These are phyloP conservation scores for Tricholoma bakamatsutake DNA, from an alignment of 768 basidiomycete genomes.

Conservation along the genomic window DNA sequence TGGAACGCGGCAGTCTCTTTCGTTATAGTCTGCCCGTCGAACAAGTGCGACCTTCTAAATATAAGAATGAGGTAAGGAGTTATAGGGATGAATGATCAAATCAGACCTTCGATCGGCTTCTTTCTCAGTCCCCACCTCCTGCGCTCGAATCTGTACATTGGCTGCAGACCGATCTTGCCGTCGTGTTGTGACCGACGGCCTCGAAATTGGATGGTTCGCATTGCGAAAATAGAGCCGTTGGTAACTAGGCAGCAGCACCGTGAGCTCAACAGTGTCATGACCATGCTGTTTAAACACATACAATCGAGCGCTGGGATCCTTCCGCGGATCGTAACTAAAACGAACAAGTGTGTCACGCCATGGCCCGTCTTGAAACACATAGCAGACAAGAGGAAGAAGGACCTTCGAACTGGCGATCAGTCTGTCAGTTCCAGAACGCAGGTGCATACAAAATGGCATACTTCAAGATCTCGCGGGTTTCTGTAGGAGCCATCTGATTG, in stretches of 20 bases:
- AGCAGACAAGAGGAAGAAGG: slow-evolving; percentile 74
- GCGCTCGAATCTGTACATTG: slow-evolving; percentile 32
- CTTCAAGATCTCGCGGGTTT: slow-evolving; percentile 74
- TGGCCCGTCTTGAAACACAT: slow-evolving; percentile 90
- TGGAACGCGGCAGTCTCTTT: slow-evolving; percentile 93
- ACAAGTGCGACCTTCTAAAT: slow-evolving; percentile 71
- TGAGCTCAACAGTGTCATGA: slow-evolving; percentile 1
- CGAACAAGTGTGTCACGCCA: slow-evolving; percentile 87
- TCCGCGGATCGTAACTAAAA: slow-evolving; percentile 87
- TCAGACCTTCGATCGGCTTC: slow-evolving; percentile 42
- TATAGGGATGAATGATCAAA: neutral
- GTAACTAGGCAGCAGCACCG: slow-evolving; percentile 47
- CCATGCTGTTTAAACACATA: slow-evolving; percentile 32
- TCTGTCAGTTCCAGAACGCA: slow-evolving; percentile 2
- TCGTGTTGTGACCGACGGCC: slow-evolving; percentile 70
- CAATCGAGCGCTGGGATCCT: slow-evolving; percentile 69
- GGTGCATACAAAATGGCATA: slow-evolving; percentile 28
- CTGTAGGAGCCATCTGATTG: slow-evolving; percentile 68
- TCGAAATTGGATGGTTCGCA: slow-evolving; percentile 71
- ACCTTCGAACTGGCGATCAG: slow-evolving; percentile 59
- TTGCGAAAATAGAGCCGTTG: slow-evolving; percentile 91
- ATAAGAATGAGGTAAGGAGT: slow-evolving; percentile 3
- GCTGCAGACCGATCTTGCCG: slow-evolving; percentile 51
- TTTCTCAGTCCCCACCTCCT: slow-evolving; percentile 32
- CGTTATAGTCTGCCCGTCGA: slow-evolving; percentile 76